Base-by-base conservation (phyloP, 768 basidiomycete genomes). In the Russula dissimulans region DNA sequence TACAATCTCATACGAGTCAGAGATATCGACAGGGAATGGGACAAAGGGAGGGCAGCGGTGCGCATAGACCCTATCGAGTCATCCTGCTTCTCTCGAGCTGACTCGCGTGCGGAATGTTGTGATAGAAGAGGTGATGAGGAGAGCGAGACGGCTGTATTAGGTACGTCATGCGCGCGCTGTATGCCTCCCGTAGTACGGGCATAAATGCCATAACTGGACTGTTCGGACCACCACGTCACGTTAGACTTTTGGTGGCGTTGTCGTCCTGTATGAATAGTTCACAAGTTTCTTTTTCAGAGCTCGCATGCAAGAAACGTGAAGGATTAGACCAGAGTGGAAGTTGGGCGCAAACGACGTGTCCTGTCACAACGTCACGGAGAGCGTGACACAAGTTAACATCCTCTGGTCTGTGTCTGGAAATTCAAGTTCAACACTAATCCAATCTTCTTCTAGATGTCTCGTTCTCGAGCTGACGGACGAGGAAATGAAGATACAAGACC, bases 391-490 rank as follows among this genome's bases (percentile, higher is more conserved):
- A 0, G 39, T 3, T 1, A 41, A 36, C 34, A 4, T 36, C 34
- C 10, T 36, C 34, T 36, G 34, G 34, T 36, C 34, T 36, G 22
- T 26, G 2, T 36, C 34, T 1, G 14, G 9, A n/a, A n/a, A 0
- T 32, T 47, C 22, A 50, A 39, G 32, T 53, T 46, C 43, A 42
- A 34, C 56, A 15, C 29, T 29, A 43, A 43, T 10, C 39, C 18
- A 14, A 45, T 9, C 11, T 29, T 14, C 26, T 45, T 46, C 36
- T 50, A 52, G 46, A 62, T 52, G 60, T 15, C 56, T 41, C 38
- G 39, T 26, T 31, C 52, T 60, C 74, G 78, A 51, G 67, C 61
- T 51, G 77, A 78, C 67, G 73, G 72, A 46, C 73, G 81, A 61
- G 58, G 58, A 44, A 31, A 59, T 7, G 67, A 72, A 22, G 71